Evolutionary conservation across 176 grass and related monocot genomes (phyloP).

Genomic region (Luzula sylvatica): DNA sequence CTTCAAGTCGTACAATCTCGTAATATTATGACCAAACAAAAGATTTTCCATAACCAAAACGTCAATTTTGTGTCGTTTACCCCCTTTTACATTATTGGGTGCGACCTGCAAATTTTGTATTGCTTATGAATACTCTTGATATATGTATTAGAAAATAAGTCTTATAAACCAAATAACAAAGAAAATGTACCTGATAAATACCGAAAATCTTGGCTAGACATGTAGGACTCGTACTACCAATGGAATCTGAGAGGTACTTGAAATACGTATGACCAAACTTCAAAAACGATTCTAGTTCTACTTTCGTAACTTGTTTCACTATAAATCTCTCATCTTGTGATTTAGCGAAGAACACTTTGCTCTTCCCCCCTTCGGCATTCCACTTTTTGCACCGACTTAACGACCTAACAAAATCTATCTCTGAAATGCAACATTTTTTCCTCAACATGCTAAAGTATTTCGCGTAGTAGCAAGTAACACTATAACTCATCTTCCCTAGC

Average conservation of each 20-base stretch:
- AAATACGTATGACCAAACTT: conserved; percentile 93
- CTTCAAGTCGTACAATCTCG: conserved; percentile 91
- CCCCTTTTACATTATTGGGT: conserved; percentile 55
- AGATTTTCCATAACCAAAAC: conserved; percentile 99
- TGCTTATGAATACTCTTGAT: background rate
- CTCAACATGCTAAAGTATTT: conserved; percentile 72
- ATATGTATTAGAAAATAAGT: too few species aligned
- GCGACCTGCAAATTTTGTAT: conserved; percentile 1
- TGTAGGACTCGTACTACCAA: conserved; percentile 75
- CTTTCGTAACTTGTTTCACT: conserved; percentile 94
- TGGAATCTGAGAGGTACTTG: conserved; percentile 74
- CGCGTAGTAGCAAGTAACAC: conserved; percentile 87
- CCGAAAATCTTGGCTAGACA: conserved; percentile 96
- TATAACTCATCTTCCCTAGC: conserved; percentile 65
- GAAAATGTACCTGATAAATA: conserved; percentile 73
- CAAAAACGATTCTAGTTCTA: conserved; percentile 89
- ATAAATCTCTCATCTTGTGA: conserved; percentile 95
- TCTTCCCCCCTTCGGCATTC: conserved; percentile 95
- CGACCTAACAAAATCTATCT: conserved; percentile 91
- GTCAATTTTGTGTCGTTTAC: conserved; percentile 85
- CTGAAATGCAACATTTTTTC: conserved; percentile 83
- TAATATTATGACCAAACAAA: conserved; percentile 66
- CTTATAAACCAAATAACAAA: background rate
- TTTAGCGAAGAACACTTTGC: conserved; percentile 99
- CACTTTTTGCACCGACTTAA: conserved; percentile 98